Conservation (phyloP, 1,284 basidiomycete genomes). For the Cryptococcus floricola region DNA sequence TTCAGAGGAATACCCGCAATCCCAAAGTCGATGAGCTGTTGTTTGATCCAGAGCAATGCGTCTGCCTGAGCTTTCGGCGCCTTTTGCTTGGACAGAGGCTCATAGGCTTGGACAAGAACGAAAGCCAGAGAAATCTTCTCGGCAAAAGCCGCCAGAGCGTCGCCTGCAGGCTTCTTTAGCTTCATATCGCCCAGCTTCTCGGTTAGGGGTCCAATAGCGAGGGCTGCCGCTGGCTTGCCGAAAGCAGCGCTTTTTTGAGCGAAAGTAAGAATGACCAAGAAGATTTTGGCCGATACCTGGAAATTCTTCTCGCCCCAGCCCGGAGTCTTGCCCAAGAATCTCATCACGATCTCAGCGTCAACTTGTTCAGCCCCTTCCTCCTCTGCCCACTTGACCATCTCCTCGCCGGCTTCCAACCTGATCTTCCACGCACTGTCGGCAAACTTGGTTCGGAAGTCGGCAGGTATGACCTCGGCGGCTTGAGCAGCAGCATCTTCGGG, state of each 20-base stretch:
- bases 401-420: constrained; percentile 78
- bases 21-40: constrained; percentile 87
- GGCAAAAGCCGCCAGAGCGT: constrained; percentile 73
- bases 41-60: constrained; percentile 83
- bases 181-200: constrained; percentile 98
- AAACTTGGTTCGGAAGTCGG: constrained; percentile 66
- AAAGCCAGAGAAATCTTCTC: constrained; percentile 95
- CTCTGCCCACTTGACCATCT: constrained; percentile 80
- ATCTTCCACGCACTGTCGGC: constrained; percentile 91
- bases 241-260: constrained; percentile 79
- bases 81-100: constrained; percentile 86
- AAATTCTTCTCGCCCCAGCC: constrained; percentile 99
- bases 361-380: constrained; percentile 58
- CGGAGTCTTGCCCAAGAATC: constrained; percentile 83
- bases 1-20: constrained; percentile 79
- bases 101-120: constrained; percentile 88
- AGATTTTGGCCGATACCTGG: constrained; percentile 87
- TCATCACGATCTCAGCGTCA: constrained; percentile 84
- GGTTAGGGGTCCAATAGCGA: constrained; percentile 77
- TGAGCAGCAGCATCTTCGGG: constrained; percentile 87
- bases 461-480: constrained; percentile 71
- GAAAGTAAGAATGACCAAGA: constrained; percentile 67
- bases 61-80: constrained; percentile 97
- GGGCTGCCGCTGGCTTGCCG: constrained; percentile 75
- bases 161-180: constrained; percentile 94